Conservation (phyloP, 441 rosid species). For the Gossypium gossypioides region DNA sequence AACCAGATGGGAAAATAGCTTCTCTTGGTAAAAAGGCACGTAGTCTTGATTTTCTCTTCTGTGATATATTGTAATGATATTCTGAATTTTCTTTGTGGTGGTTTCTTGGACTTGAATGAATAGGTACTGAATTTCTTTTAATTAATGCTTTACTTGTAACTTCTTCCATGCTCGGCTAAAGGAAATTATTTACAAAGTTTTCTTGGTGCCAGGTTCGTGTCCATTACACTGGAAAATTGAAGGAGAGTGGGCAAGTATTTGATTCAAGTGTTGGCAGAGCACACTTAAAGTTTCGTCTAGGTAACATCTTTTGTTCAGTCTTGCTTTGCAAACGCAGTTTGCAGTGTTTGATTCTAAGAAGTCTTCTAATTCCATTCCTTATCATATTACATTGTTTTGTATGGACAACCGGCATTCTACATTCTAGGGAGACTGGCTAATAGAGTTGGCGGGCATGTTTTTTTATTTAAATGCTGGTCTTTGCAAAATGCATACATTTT, state of each 20-base stretch:
- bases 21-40: slow-evolving; percentile 40
- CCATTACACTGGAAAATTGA: slow-evolving; percentile 34
- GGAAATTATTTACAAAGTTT: background rate
- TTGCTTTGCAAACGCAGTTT: background rate
- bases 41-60: background rate
- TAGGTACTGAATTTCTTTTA: background rate
- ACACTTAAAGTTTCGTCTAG: slow-evolving; percentile 38
- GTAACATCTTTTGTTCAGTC: slow-evolving; percentile 16
- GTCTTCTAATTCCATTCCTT: background rate
- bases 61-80: background rate
- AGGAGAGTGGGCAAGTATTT: slow-evolving; percentile 35
- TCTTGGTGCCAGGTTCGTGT: slow-evolving; percentile 35
- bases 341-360: background rate
- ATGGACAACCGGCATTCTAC: background rate
- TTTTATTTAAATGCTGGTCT: background rate
- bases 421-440: background rate
- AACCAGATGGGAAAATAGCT: slow-evolving; percentile 36
- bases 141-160: background rate
- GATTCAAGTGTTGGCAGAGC: slow-evolving; percentile 29
- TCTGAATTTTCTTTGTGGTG: background rate
- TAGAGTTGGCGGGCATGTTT: background rate
- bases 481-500: background rate
- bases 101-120: background rate
- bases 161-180: background rate
- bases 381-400: background rate